These are phyloP conservation scores for Pleodorina starrii DNA, from an alignment of 139 green algal species.

Conservation along the genomic window DNA sequence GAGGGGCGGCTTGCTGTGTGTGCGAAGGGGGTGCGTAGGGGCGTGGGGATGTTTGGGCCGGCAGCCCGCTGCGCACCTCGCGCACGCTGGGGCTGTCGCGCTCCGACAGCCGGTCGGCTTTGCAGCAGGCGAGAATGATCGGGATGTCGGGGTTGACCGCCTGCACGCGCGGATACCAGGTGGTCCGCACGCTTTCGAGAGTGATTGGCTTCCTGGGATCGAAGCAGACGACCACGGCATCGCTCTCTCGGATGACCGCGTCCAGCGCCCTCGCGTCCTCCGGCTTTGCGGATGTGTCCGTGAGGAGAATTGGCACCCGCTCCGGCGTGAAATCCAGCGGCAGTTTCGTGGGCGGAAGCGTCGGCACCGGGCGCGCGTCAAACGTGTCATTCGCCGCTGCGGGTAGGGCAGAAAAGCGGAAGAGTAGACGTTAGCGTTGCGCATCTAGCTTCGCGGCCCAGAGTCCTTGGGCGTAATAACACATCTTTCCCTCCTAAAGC, in stretches of 20 bases:
- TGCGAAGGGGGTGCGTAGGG: too few relatives aligned
- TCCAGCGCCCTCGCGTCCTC: conserved; percentile 80
- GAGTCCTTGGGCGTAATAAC: neutral
- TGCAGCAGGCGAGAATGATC: conserved; percentile 84
- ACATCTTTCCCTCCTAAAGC: neutral
- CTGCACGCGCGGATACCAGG: conserved; percentile 80
- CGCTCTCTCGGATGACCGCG: conserved; percentile 67
- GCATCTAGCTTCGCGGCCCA: neutral
- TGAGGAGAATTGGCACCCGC: conserved; percentile 79
- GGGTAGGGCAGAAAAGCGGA: neutral
- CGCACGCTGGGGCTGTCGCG: conserved; percentile 19
- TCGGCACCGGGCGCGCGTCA: conserved; percentile 74
- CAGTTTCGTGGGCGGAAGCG: conserved; percentile 84
- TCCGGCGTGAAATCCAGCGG: conserved; percentile 81
- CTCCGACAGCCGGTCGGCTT: conserved; percentile 68
- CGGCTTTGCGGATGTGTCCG: conserved; percentile 81
- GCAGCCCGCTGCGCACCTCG: too few relatives aligned
- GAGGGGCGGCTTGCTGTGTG: too few relatives aligned
- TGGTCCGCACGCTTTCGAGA: conserved; percentile 69
- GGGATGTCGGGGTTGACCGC: conserved; percentile 67
- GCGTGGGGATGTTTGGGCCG: too few relatives aligned
- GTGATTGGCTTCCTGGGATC: conserved; percentile 61
- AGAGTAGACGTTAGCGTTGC: neutral
- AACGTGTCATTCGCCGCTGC: conserved; percentile 86
- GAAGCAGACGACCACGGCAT: conserved; percentile 87